Evolutionary conservation across 2,329 filamentous ascomycete species (phyloP), one percentile per base, ranked within the genome.

Genomic region (Periconia macrospinosa): DNA sequence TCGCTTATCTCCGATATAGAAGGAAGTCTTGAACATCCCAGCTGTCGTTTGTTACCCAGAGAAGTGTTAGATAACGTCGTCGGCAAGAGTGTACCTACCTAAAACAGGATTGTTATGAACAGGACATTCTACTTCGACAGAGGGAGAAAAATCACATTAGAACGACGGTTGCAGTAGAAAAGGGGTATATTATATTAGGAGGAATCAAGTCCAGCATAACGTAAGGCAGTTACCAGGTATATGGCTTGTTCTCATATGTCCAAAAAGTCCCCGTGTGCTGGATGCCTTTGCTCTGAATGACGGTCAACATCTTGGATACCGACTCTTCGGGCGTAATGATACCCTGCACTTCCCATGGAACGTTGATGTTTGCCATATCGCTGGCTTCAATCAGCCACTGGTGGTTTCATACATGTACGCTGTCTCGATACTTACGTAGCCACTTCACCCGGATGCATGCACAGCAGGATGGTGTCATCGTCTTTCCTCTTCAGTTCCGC

Each of bases 371-470:
- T 6, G 78, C 76, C 81, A 83, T 83, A 55, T 83, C 81, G 1
- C 76, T 79, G 56, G 9, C 42, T 14, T 18, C 37, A 3, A 37
- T 55, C 41, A 58, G 45, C 33, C 18, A 15, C 8, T 44, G 20
- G 7, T 6, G 5, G 17, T 3, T 19, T 13, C 11, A 7, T 11
- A 23, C 27, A 19, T 44, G 42, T 23, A 27, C 9, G 19, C 9
- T 46, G 45, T 35, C 33, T 30, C 14, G 37, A 30, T 5, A 59
- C 73, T 65, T 59, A 79, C 64, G 80, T 85, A 41, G 74, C 72
- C 1, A 85, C 82, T 62, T 85, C 82, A 7, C 82, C 83, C 0
- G 82, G 83, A 69, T 85, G 83, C 66, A 85, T 74, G 6, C 81
- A 81, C 35, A 85, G 61, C 6, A 85, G 73, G 17, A 79, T 75